Evolutionary conservation across 1,284 basidiomycete species (phyloP).

Genomic region (Flammula alnicola): DNA sequence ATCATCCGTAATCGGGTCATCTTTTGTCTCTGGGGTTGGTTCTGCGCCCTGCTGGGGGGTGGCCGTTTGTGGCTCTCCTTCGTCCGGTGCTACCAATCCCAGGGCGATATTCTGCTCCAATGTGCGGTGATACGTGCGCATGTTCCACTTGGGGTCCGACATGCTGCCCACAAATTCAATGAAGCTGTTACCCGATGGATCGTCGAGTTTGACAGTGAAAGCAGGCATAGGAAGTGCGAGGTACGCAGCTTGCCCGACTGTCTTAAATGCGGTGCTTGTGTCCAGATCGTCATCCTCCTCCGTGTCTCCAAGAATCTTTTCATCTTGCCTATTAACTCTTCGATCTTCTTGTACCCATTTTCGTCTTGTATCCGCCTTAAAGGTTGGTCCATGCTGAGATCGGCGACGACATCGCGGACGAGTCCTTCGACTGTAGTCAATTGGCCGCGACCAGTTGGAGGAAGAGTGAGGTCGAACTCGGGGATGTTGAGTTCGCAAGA

Average conservation of each 20-base stretch:
- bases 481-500: conserved; percentile 85
- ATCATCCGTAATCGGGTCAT: conserved; percentile 55
- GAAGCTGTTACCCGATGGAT: conserved; percentile 96
- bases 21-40: too few relatives aligned
- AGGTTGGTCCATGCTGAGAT: conserved; percentile 87
- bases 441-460: conserved; percentile 85
- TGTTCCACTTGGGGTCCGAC: conserved; percentile 92
- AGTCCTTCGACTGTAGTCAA: conserved; percentile 97
- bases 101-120: conserved; percentile 84
- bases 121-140: conserved; percentile 86
- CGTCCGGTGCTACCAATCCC: conserved; percentile 68
- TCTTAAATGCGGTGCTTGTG: conserved; percentile 25
- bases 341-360: conserved; percentile 78
- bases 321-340: conserved; percentile 74
- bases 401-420: conserved; percentile 82
- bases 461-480: conserved; percentile 92
- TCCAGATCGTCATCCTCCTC: conserved; percentile 61
- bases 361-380: conserved; percentile 86
- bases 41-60: conserved; percentile 20
- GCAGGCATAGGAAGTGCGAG: conserved; percentile 61
- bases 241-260: conserved; percentile 36
- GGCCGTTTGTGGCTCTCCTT: conserved; percentile 29
- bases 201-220: conserved; percentile 90
- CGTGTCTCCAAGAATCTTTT: conserved; percentile 71
- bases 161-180: conserved; percentile 83